Evolutionary conservation across 768 basidiomycete species (phyloP).

Genomic region (Dendrothele bispora): DNA sequence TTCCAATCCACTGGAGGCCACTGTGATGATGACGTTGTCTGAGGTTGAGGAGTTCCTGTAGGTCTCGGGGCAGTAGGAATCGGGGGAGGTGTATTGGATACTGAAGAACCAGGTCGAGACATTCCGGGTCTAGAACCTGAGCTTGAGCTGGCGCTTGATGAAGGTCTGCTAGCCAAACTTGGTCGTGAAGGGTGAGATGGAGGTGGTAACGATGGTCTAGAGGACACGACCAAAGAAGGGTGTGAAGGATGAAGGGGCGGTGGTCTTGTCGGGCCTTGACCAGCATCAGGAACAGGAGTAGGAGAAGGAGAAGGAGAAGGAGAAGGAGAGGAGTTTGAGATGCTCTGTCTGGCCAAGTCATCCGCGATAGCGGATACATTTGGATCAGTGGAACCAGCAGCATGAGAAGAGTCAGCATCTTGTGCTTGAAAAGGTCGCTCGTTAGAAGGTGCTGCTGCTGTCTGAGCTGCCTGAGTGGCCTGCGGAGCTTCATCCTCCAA

Average conservation of each 20-base stretch:
- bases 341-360: neutral
- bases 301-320: conserved; percentile 3
- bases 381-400: neutral
- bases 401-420: conserved; percentile 8
- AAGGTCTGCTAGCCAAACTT: neutral
- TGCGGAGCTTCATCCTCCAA: conserved; percentile 41
- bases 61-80: neutral
- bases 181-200: conserved; percentile 7
- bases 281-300: neutral
- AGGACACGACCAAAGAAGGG: conserved; percentile 13
- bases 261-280: too few species aligned
- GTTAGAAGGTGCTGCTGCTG: too few species aligned
- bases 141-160: neutral
- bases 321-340: neutral
- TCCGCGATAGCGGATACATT: neutral
- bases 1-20: conserved; percentile 50
- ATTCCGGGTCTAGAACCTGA: neutral
- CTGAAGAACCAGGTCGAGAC: too few species aligned
- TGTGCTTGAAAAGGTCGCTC: conserved; percentile 5
- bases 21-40: conserved; percentile 24
- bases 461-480: neutral
- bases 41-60: neutral
- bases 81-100: neutral
- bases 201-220: neutral
- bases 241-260: conserved; percentile 37